phyloP scores from a whole-genome alignment of 176 grass and related monocot species.

The Alloteropsis semialata region DNA sequence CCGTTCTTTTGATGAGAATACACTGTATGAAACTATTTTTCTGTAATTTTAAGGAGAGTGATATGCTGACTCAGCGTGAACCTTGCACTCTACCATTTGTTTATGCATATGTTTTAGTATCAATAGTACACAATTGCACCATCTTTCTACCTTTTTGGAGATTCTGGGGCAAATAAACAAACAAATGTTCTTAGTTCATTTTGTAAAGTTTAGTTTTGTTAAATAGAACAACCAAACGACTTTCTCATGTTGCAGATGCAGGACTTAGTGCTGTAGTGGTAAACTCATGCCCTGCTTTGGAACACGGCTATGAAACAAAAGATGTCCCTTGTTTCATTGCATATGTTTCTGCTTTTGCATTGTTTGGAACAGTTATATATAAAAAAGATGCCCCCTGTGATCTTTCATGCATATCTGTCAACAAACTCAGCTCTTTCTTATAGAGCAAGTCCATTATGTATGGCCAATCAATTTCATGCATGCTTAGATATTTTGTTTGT shows the following conservation, averaged over 20 bases:
- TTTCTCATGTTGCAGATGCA: not conserved
- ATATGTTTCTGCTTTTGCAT: not conserved
- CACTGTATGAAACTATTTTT: not conserved
- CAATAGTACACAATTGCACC: not conserved
- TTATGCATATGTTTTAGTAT: not conserved
- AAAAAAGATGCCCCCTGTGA: not conserved
- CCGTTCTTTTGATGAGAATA: not conserved
- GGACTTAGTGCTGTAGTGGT: not conserved
- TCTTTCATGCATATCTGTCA: not conserved
- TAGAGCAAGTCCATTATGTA: not conserved
- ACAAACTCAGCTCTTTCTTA: not conserved
- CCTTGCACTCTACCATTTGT: not conserved
- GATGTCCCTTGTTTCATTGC: too few species aligned
- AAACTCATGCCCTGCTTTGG: too few species aligned
- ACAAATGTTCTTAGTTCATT: not conserved
- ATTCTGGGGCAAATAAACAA: not conserved
- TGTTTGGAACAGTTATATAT: not conserved
- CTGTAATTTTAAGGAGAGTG: not conserved
- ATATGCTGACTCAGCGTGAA: not conserved
- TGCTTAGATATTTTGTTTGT: slow-evolving; percentile 11
- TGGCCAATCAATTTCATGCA: slow-evolving; percentile 1
- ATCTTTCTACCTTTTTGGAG: not conserved
- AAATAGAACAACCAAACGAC: not conserved
- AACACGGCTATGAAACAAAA: too few species aligned
- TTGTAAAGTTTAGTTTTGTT: not conserved